Evolutionary conservation across 306 rosid genomes (phyloP).

Genomic region (Cucurbita argyrosperma): DNA sequence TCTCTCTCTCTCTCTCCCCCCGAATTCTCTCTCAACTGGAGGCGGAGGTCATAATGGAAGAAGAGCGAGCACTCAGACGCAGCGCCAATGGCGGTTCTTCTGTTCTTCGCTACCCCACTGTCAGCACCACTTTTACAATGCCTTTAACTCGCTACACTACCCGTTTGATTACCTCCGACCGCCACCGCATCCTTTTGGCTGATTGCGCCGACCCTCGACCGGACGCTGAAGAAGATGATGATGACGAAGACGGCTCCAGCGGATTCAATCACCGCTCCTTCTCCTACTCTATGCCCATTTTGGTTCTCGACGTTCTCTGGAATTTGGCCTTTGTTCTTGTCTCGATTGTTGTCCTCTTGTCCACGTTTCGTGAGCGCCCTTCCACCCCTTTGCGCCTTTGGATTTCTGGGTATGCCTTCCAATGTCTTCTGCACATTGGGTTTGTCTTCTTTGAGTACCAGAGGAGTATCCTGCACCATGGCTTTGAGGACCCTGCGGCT

Average conservation of each 20-base stretch:
- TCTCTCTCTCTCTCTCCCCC: not conserved
- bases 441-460: conserved; percentile 43
- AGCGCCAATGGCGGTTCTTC: conserved; percentile 1
- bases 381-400: conserved; percentile 59
- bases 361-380: conserved; percentile 44
- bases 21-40: not conserved
- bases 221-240: conserved; percentile 12
- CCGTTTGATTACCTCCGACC: conserved; percentile 26
- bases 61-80: conserved; percentile 6
- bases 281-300: conserved; percentile 32
- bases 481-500: conserved; percentile 13
- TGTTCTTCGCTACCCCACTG: conserved; percentile 17
- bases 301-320: conserved; percentile 59
- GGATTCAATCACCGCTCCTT: conserved; percentile 3
- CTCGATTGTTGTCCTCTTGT: conserved; percentile 42
- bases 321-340: conserved; percentile 53
- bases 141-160: conserved; percentile 33
- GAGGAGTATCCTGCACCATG: conserved; percentile 3
- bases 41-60: conserved; percentile 22
- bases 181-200: conserved; percentile 19
- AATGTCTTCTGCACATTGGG: conserved; percentile 45
- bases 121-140: conserved; percentile 20
- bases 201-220: conserved; percentile 17
- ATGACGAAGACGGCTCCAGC: conserved; percentile 6
- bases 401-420: conserved; percentile 53